phyloP scores from a whole-genome alignment of 768 basidiomycete genomes.

The Phaeotremella skinneri region DNA sequence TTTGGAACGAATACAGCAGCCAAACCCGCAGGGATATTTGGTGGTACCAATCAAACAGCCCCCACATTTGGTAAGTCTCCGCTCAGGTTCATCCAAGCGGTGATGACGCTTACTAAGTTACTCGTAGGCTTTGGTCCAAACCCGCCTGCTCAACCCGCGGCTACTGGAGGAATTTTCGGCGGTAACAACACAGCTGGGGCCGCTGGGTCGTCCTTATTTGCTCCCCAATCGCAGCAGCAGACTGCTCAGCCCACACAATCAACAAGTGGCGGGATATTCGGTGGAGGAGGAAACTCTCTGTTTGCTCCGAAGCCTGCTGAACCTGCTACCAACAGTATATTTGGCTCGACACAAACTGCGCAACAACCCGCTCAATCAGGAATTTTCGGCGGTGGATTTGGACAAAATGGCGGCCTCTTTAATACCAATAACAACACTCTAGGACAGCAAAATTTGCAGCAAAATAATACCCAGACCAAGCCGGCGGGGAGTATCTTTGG shows the following conservation, averaged over 20 bases:
- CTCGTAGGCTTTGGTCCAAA: conserved; percentile 30
- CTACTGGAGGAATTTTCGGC: conserved; percentile 30
- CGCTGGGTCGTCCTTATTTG: conserved; percentile 29
- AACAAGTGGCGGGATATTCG: conserved; percentile 12
- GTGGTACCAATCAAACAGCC: conserved; percentile 18
- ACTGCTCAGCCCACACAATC: conserved; percentile 5
- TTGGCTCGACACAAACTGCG: conserved; percentile 40
- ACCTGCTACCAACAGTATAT: conserved; percentile 46
- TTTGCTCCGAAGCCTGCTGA: conserved; percentile 26
- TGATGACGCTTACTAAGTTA: conserved; percentile 3
- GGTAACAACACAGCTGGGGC: conserved; percentile 9
- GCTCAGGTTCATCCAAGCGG: neutral
- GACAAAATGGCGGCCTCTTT: conserved; percentile 43
- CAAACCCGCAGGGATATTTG: conserved; percentile 32
- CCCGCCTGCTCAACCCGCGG: conserved; percentile 23
- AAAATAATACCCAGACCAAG: conserved; percentile 29
- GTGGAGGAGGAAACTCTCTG: conserved; percentile 19
- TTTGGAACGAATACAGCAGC: conserved; percentile 30
- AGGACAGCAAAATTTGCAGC: conserved; percentile 50
- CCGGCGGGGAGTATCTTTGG: conserved; percentile 38
- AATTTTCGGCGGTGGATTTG: conserved; percentile 10
- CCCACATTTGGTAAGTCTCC: conserved; percentile 24
- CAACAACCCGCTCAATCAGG: conserved; percentile 20
- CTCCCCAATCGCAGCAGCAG: conserved; percentile 24
- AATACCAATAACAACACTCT: conserved; percentile 44